Percentiles rank a stretch among this genome's conserved stretches.
These are phyloP conservation scores for Sphaerostilbella broomeana DNA, from an alignment of 2,329 filamentous ascomycete species.

Conservation along the genomic window DNA sequence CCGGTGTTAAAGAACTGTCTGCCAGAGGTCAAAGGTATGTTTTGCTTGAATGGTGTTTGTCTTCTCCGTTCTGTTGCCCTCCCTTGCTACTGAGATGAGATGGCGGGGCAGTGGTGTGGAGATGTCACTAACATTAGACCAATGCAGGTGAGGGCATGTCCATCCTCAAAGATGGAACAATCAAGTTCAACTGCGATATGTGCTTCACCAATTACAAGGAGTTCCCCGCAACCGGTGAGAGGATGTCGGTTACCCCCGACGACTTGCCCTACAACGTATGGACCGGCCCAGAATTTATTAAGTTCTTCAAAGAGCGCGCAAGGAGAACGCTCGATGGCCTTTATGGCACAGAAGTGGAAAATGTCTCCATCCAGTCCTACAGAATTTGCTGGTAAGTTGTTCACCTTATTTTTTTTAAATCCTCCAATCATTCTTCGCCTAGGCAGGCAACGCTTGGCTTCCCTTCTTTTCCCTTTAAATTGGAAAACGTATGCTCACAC, in stretches of 20 bases:
- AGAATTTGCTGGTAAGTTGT: conserved; percentile 40
- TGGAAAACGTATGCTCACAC: conserved; percentile 14
- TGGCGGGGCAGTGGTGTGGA: not conserved
- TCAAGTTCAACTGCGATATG: conserved; percentile 57
- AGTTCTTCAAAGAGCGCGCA: conserved; percentile 39
- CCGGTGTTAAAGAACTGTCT: conserved; percentile 48
- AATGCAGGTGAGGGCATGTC: conserved; percentile 36
- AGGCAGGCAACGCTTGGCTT: no score
- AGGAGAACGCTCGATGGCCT: conserved; percentile 33
- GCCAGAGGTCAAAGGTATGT: conserved; percentile 35
- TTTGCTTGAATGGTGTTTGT: not conserved
- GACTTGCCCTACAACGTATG: conserved; percentile 36
- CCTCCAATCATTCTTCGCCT: conserved; percentile 1
- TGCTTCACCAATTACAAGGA: conserved; percentile 50
- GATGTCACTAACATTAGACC: conserved; percentile 7
- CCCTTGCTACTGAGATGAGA: not conserved
- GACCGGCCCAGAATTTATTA: conserved; percentile 33
- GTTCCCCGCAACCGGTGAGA: conserved; percentile 40
- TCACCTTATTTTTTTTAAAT: not conserved
- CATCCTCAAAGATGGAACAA: conserved; percentile 39
- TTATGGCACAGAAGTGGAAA: conserved; percentile 35
- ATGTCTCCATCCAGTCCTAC: conserved; percentile 35
- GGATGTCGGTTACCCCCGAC: conserved; percentile 45
- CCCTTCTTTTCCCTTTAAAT: not conserved
- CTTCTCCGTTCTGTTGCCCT: not conserved